Evolutionary conservation across 768 basidiomycete genomes (phyloP).

Genomic region (Boletus rubescentipes): DNA sequence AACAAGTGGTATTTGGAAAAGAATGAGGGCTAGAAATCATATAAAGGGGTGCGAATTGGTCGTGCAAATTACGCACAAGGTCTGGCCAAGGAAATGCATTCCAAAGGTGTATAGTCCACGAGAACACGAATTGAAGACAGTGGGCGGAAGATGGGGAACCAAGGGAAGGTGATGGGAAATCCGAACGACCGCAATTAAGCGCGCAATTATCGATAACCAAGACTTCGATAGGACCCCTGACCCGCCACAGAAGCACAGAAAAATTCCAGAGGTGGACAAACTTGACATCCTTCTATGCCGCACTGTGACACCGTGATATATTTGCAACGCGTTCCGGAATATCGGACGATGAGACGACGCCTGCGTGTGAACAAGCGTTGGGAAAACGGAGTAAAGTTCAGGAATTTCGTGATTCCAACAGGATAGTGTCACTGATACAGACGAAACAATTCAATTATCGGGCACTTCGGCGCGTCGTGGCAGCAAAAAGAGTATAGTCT

Average conservation of each 20-base stretch:
- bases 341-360: constrained; percentile 10
- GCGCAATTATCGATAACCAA: constrained; percentile 25
- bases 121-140: not conserved
- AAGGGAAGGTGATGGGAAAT: constrained; percentile 1
- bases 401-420: constrained; percentile 13
- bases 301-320: constrained; percentile 17
- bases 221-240: constrained; percentile 19
- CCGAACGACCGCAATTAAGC: constrained; percentile 11
- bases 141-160: not conserved
- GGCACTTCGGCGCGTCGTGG: not conserved
- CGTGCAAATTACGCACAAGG: constrained; percentile 10
- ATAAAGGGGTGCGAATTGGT: constrained; percentile 1
- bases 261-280: constrained; percentile 22
- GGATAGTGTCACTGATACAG: constrained; percentile 1
- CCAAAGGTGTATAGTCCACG: not conserved
- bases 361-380: constrained; percentile 19
- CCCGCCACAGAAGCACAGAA: constrained; percentile 28
- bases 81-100: not conserved
- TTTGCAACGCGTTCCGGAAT: constrained; percentile 12
- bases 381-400: constrained; percentile 15
- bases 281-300: constrained; percentile 19
- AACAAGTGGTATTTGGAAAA: not conserved
- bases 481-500: not conserved
- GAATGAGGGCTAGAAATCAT: not conserved
- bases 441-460: not conserved